Percentiles rank a stretch among this genome's conserved stretches.
Conservation (phyloP, 306 rosid species). For the Pyrus betulifolia region DNA sequence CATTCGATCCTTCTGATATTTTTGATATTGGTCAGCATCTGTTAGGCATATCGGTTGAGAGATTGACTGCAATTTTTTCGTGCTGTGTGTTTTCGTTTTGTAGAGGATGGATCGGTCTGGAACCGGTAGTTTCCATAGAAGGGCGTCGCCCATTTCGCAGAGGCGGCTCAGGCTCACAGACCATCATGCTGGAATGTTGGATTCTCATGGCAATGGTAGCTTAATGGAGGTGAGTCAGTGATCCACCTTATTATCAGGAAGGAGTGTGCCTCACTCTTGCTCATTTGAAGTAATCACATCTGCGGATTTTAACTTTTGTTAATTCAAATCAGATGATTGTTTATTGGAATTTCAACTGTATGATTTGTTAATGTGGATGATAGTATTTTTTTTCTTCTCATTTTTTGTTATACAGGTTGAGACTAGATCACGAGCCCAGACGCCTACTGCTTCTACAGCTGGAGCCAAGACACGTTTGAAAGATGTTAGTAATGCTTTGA, state of each 20-base stretch:
- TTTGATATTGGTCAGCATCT: not conserved
- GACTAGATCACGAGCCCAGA: constrained; percentile 73
- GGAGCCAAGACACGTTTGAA: constrained; percentile 68
- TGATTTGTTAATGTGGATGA: not conserved
- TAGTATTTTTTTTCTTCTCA: not conserved
- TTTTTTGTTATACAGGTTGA: constrained; percentile 51
- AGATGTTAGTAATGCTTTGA: constrained; percentile 84
- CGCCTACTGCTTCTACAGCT: constrained; percentile 49
- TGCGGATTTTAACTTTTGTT: not conserved
- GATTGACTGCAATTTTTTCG: not conserved
- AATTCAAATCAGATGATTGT: not conserved
- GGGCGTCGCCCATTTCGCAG: constrained; percentile 67
- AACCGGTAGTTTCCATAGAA: constrained; percentile 67
- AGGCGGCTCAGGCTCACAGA: constrained; percentile 45
- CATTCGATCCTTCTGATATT: not conserved
- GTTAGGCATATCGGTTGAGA: not conserved
- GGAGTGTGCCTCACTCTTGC: not conserved
- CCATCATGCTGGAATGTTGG: constrained; percentile 49
- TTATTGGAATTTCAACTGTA: not conserved
- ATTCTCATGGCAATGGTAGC: constrained; percentile 76
- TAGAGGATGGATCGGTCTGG: constrained; percentile 93
- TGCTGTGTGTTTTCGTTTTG: constrained; percentile 1
- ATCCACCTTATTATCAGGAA: not conserved
- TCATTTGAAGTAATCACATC: not conserved
- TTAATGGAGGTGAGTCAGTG: constrained; percentile 68